Evolutionary conservation across 768 basidiomycete genomes (phyloP), one percentile per base, ranked within the genome.

Genomic region (Psilocybe cyanescens): DNA sequence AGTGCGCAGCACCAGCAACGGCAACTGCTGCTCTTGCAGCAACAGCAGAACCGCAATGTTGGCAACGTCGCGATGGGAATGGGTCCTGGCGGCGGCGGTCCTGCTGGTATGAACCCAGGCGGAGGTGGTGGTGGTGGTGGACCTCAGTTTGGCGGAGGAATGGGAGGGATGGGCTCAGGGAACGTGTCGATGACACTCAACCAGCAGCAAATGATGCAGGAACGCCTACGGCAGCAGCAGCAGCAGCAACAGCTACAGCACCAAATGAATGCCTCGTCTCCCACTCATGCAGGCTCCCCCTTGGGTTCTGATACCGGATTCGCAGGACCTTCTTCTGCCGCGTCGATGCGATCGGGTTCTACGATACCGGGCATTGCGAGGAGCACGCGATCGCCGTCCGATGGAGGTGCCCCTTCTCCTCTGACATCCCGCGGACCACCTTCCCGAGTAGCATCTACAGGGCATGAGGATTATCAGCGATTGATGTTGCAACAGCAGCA

Each of bases 381-480:
- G 67, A 91, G 86, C 65, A 83, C 85, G 53, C 81, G 90, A 58
- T 91, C 91, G 45, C 91, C 91, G n/a, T 86, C 89, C 16, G 90
- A 92, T 61, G 77, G 81, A 37, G 76, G 78, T 14, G 57, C 35
- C 28, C 76, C 80, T 31, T 78, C 84, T 55, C 82, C 85, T 35
- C 74, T 87, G 78, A 79, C 79, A 60, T 77, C 84, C 16, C 78
- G 84, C 55, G 74, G 75, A 19, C 60, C 55, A 28, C 79, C 80
- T 14, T 53, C 72, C 29, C 71, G 79, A 70, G 79, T 72, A 9
- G 69, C 74, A 46, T 74, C 76, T 45, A 72, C 79, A 64, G 77
- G 79, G 49, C 81, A 81, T 48, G 85, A 87, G 53, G 87, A 82
- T 48, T 86, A 86, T 57, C 83, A 85, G 67, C 75, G 86, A 71